These are phyloP conservation scores for Yamadazyma jaroonii DNA, from an alignment of 1,139 yeast species.

Conservation along the genomic window DNA sequence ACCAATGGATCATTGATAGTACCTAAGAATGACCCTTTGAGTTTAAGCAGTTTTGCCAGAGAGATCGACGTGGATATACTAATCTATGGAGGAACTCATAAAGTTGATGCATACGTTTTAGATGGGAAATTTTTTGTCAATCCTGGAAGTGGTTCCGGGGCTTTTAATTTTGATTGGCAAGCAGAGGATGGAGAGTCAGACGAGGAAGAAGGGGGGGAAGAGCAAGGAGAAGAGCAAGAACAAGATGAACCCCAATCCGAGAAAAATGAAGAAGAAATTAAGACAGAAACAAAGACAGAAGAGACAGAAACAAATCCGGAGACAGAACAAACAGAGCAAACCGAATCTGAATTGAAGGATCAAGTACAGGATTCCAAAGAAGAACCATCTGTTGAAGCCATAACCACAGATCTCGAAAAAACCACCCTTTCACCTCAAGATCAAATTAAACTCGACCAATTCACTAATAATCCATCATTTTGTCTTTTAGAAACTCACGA, in stretches of 20 bases:
- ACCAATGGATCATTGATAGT: conserved; percentile 82
- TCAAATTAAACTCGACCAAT: conserved; percentile 12
- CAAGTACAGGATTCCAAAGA: not conserved
- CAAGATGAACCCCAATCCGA: conserved; percentile 25
- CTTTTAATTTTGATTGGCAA: conserved; percentile 54
- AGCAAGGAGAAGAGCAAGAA: conserved; percentile 28
- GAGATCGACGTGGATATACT: conserved; percentile 89
- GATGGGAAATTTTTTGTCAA: conserved; percentile 91
- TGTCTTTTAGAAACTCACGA: conserved; percentile 85
- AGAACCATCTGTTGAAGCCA: not conserved
- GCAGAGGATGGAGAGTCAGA: conserved; percentile 46
- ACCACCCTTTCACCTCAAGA: conserved; percentile 19
- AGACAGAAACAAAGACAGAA: conserved; percentile 9
- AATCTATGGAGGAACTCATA: conserved; percentile 96
- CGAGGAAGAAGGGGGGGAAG: conserved; percentile 34
- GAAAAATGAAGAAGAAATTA: conserved; percentile 13
- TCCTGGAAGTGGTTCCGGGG: conserved; percentile 97
- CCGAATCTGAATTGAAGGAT: conserved; percentile 9
- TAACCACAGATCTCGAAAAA: not conserved
- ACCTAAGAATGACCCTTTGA: conserved; percentile 85
- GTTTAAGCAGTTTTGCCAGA: conserved; percentile 77
- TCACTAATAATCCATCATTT: conserved; percentile 59
- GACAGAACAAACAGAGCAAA: too few species aligned
- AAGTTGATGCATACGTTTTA: conserved; percentile 87
- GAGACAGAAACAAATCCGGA: too few species aligned